Conservation (phyloP, 306 rosid genomes). For the Trifolium fragiferum region DNA sequence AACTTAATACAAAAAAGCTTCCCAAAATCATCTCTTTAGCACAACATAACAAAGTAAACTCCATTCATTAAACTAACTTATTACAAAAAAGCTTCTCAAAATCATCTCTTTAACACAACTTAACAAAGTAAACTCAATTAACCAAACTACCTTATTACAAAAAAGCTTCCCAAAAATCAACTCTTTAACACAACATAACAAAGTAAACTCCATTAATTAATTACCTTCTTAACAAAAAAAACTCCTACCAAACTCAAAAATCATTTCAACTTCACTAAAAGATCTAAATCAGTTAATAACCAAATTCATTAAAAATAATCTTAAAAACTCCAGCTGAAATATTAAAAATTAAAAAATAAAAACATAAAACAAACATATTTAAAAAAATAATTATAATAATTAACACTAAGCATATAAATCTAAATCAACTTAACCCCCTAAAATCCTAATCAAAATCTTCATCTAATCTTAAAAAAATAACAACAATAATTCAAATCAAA, state of each 20-base stretch:
- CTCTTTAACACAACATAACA: neutral
- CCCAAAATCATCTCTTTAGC: constrained; percentile 9
- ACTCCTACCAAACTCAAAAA: neutral
- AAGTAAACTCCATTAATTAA: constrained; percentile 18
- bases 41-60: neutral
- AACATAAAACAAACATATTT: neutral
- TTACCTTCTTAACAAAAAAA: neutral
- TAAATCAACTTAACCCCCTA: neutral
- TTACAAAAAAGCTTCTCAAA: constrained; percentile 1
- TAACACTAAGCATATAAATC: neutral
- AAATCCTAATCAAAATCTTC: constrained; percentile 12
- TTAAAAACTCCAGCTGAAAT: neutral
- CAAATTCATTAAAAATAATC: neutral
- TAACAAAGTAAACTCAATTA: constrained; percentile 1
- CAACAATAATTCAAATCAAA: neutral
- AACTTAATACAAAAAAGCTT: constrained; percentile 9
- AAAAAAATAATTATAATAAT: neutral
- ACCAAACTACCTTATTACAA: neutral
- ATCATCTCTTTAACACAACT: neutral
- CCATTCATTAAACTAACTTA: constrained; percentile 21
- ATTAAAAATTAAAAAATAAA: neutral
- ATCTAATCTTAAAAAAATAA: neutral
- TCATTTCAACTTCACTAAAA: neutral
- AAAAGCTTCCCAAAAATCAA: constrained; percentile 19
- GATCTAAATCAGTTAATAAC: constrained; percentile 2